Percentiles rank a stretch among this genome's conserved stretches.
phyloP scores from a whole-genome alignment of 2,329 filamentous ascomycete genomes.

The Aspergillus brasiliensis region DNA sequence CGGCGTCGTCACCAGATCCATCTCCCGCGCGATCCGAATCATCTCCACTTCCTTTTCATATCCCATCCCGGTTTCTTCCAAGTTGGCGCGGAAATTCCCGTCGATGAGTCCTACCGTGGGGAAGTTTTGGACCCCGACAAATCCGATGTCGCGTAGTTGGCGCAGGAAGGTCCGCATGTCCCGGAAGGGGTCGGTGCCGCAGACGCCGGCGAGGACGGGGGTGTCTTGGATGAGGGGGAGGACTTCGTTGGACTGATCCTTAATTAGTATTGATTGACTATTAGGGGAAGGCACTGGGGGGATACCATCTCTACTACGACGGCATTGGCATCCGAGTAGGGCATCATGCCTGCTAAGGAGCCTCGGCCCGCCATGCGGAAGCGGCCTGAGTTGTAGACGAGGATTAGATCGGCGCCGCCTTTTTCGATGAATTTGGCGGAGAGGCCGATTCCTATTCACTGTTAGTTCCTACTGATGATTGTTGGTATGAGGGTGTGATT shows the following conservation, averaged over 20 bases:
- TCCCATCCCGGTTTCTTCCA: conserved; percentile 73
- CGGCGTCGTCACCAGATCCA: conserved; percentile 67
- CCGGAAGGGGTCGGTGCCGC: conserved; percentile 70
- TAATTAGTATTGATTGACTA: background rate
- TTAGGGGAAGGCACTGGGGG: too few species aligned
- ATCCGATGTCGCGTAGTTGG: conserved; percentile 64
- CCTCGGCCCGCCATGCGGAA: conserved; percentile 74
- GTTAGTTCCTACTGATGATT: background rate
- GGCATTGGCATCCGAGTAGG: conserved; percentile 70
- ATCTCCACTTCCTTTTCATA: conserved; percentile 69
- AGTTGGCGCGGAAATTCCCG: conserved; percentile 65
- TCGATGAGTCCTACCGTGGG: conserved; percentile 73
- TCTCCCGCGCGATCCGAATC: conserved; percentile 59
- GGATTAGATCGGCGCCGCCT: conserved; percentile 69
- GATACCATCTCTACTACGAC: conserved; percentile 68
- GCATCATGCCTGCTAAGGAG: conserved; percentile 69
- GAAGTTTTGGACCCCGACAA: conserved; percentile 73
- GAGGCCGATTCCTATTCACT: conserved; percentile 62
- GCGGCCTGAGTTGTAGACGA: conserved; percentile 72
- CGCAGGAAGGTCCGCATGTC: conserved; percentile 62
- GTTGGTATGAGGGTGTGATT: background rate
- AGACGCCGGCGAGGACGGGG: conserved; percentile 70
- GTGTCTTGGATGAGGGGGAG: conserved; percentile 65
- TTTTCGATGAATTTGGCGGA: conserved; percentile 71
- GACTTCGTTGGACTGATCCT: conserved; percentile 60